phyloP scores from a whole-genome alignment of 805 yeast genomes.

The Teunomyces barrocoloradensis region DNA sequence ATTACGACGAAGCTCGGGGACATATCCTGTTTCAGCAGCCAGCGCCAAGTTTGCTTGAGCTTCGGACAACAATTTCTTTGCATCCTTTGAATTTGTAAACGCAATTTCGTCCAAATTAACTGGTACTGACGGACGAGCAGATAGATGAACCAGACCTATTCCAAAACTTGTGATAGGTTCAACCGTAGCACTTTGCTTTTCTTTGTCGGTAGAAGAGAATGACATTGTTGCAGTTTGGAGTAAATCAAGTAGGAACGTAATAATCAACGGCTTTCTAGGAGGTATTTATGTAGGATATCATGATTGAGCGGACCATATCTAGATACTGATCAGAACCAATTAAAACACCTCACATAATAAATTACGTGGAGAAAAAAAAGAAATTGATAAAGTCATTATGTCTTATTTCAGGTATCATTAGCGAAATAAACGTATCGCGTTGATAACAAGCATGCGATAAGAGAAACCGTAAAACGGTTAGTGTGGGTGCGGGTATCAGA shows the following conservation, averaged over 20 bases:
- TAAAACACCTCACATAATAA: background rate
- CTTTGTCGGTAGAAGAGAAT: background rate
- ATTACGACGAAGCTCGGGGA: conserved; percentile 21
- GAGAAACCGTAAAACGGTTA: background rate
- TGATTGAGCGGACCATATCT: background rate
- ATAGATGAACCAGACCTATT: background rate
- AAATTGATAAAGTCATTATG: background rate
- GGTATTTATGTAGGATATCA: background rate
- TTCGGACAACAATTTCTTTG: conserved; percentile 12
- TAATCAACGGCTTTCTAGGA: background rate
- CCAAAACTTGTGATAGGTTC: background rate
- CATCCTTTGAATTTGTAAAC: conserved; percentile 4
- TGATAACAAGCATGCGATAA: background rate
- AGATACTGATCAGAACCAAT: background rate
- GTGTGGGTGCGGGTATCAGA: too few relatives aligned
- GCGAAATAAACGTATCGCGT: background rate
- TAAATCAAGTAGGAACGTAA: background rate
- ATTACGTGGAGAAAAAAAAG: background rate
- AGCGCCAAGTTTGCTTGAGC: conserved; percentile 23
- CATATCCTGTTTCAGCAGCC: conserved; percentile 29
- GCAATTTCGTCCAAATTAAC: conserved; percentile 6
- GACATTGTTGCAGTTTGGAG: background rate
- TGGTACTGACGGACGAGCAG: background rate
- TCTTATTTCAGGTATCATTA: background rate
- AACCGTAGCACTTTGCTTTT: background rate